Base-by-base conservation (phyloP, 2,329 filamentous ascomycete species). In the Colletotrichum coccodes region DNA sequence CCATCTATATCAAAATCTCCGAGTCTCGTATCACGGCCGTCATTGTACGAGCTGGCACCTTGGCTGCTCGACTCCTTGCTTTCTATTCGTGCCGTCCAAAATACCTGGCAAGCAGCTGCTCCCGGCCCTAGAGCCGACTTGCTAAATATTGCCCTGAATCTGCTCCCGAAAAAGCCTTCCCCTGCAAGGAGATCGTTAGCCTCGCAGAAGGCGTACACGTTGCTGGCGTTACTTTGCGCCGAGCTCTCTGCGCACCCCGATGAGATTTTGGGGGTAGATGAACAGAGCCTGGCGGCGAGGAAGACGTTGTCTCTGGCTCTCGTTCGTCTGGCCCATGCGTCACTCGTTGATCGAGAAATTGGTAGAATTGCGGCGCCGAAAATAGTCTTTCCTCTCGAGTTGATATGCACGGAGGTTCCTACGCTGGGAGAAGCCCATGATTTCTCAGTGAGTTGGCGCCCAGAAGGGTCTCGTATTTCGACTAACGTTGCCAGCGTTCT, bases 51-150 rank as follows among this genome's bases (percentile, higher is more conserved):
- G 69, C 79, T 79, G 65, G 75, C 80, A 0, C 79, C 83, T 14
- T 88, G 85, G 86, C 75, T 88, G 14, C 75, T 87, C 66, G 87
- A 89, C 72, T 80, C 80, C 7, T 76, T 84, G 70, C 78, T 84
- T 40, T 79, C 82, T 47, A 74, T 87, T 34, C 79, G 82, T 57
- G 73, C 78, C 23, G 74, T 79, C 12, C 81, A 83, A 65, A 79
- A 77, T 34, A 76, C 76, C 70, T 81, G 83, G 78, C 77, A 78
- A 42, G 60, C 74, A 44, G 42, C 72, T 26, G 63, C 50, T 57
- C 74, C 70, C 40, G 53, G 23, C 34, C 26, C 46, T 26, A 50
- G 46, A 34, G 36, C 50, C 23, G 63, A 67, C 34, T 53, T 70
- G 50, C 57, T 68, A 14, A 53, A 62, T 9, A 9, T 54, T 21